Evolutionary conservation across 1,284 basidiomycete species (phyloP), one percentile per base, ranked within the genome.

Genomic region (Ustilago curta): DNA sequence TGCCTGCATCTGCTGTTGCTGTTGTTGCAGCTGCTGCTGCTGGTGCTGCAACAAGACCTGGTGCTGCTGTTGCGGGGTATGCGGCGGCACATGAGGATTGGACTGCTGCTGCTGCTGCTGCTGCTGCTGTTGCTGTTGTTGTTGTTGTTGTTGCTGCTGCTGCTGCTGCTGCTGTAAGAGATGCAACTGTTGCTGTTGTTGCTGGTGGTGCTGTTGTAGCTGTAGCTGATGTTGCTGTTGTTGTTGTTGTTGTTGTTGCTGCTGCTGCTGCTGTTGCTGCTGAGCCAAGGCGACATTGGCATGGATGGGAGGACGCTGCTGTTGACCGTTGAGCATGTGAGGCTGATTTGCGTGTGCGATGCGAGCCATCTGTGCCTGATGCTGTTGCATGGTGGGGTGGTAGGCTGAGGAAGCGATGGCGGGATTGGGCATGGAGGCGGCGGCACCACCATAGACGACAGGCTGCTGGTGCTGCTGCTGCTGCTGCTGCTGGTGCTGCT

Each of bases 371-470:
- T 74, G 71, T 8, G 71, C 71, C 32, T 74, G 71, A 43, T 74
- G 71, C 48, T 69, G 71, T 48, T 69, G 71, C 71, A 74, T 74
- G 2, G 60, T 69, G 16, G 71, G 71, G 18, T 74, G 72, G 18
- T 75, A 75, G 8, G 67, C 72, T 9, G 72, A 66, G 8, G 72
- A 58, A 19, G 50, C 59, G 16, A 55, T 39, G 5, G 27, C n/a
- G n/a, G 31, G 40, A 32, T 60, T 68, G 18, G 53, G 47, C 51
- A 67, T 55, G 40, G 64, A 61, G 12, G 58, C 14, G 9, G 56
- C 45, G 23, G 54, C 51, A 49, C 51, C 59, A 25, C 49, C 58
- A 35, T 51, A 67, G 23, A 64, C 60, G 31, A 64, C 61, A 18
- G 52, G 50, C 48, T 63, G 70, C 31, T 57, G 57, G 21, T 60